Conservation (phyloP, 2,329 filamentous ascomycete genomes). For the Nothopassalora personata region DNA sequence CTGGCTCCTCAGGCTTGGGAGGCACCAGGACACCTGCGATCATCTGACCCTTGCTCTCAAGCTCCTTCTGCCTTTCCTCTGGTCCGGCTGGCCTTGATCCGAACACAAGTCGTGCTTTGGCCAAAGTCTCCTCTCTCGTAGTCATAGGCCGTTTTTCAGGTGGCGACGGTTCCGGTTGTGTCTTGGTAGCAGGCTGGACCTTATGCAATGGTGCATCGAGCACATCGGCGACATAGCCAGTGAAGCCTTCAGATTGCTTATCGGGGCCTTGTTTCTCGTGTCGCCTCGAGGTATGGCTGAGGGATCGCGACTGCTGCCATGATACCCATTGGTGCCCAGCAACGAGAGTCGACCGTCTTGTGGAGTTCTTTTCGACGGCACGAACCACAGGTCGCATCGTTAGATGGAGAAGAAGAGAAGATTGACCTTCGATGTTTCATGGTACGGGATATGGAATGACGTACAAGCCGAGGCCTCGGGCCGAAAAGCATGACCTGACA, state of each 20-base stretch:
- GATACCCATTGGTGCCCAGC: neutral
- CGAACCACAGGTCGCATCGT: slow-evolving; percentile 16
- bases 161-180: slow-evolving; percentile 24
- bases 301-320: neutral
- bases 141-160: slow-evolving; percentile 39
- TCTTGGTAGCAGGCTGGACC: slow-evolving; percentile 10
- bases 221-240: slow-evolving; percentile 27
- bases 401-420: neutral
- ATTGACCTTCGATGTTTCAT: neutral
- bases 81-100: slow-evolving; percentile 73
- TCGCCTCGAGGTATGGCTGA: neutral
- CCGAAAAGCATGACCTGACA: neutral
- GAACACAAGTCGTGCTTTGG: slow-evolving; percentile 67
- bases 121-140: slow-evolving; percentile 51
- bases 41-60: slow-evolving; percentile 54
- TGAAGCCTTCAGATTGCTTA: slow-evolving; percentile 28
- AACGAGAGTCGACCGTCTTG: neutral
- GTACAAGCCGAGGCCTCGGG: neutral
- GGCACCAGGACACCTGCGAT: slow-evolving; percentile 79
- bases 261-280: slow-evolving; percentile 16
- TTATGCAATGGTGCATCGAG: slow-evolving; percentile 21
- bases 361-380: neutral
- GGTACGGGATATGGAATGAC: neutral
- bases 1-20: slow-evolving; percentile 78
- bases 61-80: slow-evolving; percentile 58